phyloP scores from a whole-genome alignment of 2,329 filamentous ascomycete species.

The Fusarium siculi region DNA sequence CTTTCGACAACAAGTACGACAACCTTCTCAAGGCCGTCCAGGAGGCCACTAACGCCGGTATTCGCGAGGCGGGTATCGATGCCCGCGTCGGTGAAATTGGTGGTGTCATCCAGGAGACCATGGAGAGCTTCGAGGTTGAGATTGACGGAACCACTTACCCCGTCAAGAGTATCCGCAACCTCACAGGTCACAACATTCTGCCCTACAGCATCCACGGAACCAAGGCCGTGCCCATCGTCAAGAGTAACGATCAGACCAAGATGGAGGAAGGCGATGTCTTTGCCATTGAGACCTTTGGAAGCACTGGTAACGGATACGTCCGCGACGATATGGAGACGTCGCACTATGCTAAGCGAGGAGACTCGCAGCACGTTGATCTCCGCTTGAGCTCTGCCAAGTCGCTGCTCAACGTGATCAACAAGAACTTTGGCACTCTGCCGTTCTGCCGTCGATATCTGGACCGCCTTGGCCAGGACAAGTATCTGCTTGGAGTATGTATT shows the following conservation, averaged over 20 bases:
- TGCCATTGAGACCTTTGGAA: constrained; percentile 95
- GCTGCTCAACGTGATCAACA: constrained; percentile 88
- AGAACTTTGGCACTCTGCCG: constrained; percentile 93
- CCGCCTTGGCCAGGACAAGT: constrained; percentile 93
- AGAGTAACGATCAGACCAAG: constrained; percentile 87
- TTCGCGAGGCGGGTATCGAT: constrained; percentile 88
- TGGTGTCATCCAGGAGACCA: constrained; percentile 84
- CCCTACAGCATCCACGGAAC: constrained; percentile 91
- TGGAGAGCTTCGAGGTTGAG: constrained; percentile 93
- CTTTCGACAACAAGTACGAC: constrained; percentile 80
- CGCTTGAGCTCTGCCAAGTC: constrained; percentile 85
- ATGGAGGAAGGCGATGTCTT: constrained; percentile 98
- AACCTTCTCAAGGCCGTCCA: constrained; percentile 78
- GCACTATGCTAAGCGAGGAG: constrained; percentile 81
- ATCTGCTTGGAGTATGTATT: constrained; percentile 80
- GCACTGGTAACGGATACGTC: constrained; percentile 89
- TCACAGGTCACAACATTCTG: constrained; percentile 90
- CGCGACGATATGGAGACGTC: constrained; percentile 89
- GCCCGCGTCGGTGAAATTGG: constrained; percentile 89
- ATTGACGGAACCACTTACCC: constrained; percentile 81
- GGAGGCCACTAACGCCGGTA: constrained; percentile 84
- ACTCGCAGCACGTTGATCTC: constrained; percentile 80
- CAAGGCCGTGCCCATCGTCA: constrained; percentile 95
- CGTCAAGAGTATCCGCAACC: constrained; percentile 85
- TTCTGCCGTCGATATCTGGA: constrained; percentile 93